phyloP scores from a whole-genome alignment of 257 asterid species.

The Marsdenia floribunda region DNA sequence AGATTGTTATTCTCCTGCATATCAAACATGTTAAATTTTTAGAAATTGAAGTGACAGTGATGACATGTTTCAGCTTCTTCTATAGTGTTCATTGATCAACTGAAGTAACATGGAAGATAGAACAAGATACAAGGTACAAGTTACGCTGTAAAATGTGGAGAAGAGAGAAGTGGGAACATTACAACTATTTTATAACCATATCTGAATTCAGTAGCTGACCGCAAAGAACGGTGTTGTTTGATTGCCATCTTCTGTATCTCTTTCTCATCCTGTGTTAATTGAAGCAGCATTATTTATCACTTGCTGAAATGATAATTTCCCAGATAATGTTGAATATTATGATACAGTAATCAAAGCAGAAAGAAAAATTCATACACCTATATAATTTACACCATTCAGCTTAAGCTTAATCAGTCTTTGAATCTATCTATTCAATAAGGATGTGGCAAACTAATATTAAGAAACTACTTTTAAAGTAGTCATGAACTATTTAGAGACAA shows the following conservation, averaged over 20 bases:
- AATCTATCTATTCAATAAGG: neutral
- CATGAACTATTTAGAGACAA: neutral
- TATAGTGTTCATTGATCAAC: neutral
- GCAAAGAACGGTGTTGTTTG: constrained; percentile 72
- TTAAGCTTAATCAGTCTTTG: neutral
- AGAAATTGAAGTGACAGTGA: neutral
- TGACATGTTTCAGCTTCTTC: neutral
- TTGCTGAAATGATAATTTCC: neutral
- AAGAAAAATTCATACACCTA: neutral
- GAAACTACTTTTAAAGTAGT: neutral
- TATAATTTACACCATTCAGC: neutral
- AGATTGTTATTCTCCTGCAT: constrained; percentile 77
- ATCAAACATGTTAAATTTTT: constrained; percentile 8
- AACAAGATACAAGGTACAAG: neutral
- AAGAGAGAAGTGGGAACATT: constrained; percentile 37
- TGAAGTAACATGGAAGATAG: neutral
- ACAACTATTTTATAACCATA: constrained; percentile 98
- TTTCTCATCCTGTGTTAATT: constrained; percentile 73
- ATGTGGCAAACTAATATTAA: neutral
- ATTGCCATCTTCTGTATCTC: constrained; percentile 77
- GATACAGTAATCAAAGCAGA: neutral
- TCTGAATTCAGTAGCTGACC: constrained; percentile 71
- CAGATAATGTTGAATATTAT: neutral
- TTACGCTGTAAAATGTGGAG: neutral
- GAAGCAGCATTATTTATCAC: constrained; percentile 10